These are phyloP conservation scores for Mortierella claussenii DNA, from an alignment of 192 early-diverging fungal genomes.

Conservation along the genomic window DNA sequence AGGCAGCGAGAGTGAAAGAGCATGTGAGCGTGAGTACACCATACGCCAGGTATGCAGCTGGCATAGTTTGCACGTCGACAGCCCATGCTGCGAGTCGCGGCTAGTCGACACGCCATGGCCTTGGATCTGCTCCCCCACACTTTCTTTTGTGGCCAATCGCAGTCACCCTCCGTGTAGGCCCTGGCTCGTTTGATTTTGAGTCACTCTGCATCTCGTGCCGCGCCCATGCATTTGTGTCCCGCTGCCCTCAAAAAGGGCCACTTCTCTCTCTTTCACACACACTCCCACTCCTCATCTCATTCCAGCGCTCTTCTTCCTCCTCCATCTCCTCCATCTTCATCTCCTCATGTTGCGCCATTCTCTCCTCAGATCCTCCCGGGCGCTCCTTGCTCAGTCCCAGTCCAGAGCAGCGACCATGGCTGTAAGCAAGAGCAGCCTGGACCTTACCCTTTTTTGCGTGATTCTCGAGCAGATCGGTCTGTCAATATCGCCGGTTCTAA, in stretches of 20 bases:
- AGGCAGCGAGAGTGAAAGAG: too few species aligned
- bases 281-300: background rate
- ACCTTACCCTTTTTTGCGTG: background rate
- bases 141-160: background rate
- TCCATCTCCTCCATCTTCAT: background rate
- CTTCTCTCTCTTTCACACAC: background rate
- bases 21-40: too few species aligned
- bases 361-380: constrained; percentile 28
- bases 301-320: background rate
- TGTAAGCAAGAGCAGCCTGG: constrained; percentile 10
- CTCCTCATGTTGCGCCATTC: constrained; percentile 41
- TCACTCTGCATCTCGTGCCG: background rate
- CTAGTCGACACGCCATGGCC: too few species aligned
- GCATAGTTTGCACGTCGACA: too few species aligned
- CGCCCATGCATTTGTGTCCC: too few species aligned
- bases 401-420: constrained; percentile 23
- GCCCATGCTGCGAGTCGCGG: too few species aligned
- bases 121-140: constrained; percentile 1
- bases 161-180: background rate
- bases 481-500: too few species aligned
- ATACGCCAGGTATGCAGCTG: too few species aligned
- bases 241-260: too few species aligned
- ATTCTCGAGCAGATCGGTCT: background rate
- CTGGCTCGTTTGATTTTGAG: too few species aligned
- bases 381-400: constrained; percentile 29